Evolutionary conservation across 495 filamentous ascomycete genomes (phyloP).

Genomic region (Tuber microsphaerosporum): DNA sequence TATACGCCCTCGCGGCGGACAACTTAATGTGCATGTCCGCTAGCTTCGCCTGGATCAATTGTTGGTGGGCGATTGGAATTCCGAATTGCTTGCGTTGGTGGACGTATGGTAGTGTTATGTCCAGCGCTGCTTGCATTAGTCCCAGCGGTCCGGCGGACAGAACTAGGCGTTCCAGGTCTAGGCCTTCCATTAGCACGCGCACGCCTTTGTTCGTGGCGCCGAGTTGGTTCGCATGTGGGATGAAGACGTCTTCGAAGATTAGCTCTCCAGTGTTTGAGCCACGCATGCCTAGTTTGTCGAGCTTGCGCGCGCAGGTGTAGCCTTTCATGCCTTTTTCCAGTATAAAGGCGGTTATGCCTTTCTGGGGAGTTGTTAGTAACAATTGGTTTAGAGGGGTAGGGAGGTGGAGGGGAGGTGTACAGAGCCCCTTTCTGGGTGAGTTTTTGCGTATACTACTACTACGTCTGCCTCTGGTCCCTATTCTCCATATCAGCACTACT

Average conservation of each 20-base stretch:
- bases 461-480: slow-evolving; percentile 84
- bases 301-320: slow-evolving; percentile 80
- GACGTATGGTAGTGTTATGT: slow-evolving; percentile 80
- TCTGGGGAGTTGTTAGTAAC: slow-evolving; percentile 39
- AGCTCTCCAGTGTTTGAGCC: slow-evolving; percentile 95
- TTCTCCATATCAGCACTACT: neutral
- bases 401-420: neutral
- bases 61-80: slow-evolving; percentile 80
- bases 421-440: slow-evolving; percentile 66
- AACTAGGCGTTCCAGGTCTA: slow-evolving; percentile 89
- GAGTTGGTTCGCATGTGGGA: slow-evolving; percentile 72
- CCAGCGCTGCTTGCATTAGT: slow-evolving; percentile 88
- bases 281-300: slow-evolving; percentile 98
- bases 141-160: slow-evolving; percentile 85
- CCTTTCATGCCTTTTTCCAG: slow-evolving; percentile 62
- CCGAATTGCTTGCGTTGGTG: slow-evolving; percentile 87
- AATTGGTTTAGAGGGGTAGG: neutral
- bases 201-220: slow-evolving; percentile 76
- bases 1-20: slow-evolving; percentile 72
- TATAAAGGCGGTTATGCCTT: slow-evolving; percentile 92
- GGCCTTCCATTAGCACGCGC: slow-evolving; percentile 86
- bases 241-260: slow-evolving; percentile 85
- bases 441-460: slow-evolving; percentile 93
- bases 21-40: slow-evolving; percentile 97
- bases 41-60: slow-evolving; percentile 85